Base-by-base conservation (phyloP, 768 basidiomycete species). In the Lentinula lateritia region DNA sequence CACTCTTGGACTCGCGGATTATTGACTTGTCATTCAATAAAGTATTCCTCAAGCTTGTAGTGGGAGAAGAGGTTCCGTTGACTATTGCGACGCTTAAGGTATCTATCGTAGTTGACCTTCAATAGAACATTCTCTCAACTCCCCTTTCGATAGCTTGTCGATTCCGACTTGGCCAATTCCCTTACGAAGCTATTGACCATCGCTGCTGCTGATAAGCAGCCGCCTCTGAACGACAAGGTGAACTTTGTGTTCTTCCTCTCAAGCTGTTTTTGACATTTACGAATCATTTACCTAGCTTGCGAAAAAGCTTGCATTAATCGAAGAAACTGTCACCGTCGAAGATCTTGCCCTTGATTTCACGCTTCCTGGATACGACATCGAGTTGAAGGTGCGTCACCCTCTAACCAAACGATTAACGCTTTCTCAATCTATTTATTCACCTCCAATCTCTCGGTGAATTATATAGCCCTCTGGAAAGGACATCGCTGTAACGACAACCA, bases 281-380 rank as follows among this genome's bases (percentile, higher is more conserved):
- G 20, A 34, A 23, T 16, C 58, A 64, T 20, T 34, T 6, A 9
- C 50, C 2, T 60, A 87, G 81, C 73, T 86, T 32, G 75, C 79
- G 52, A 79, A 81, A 62, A 87, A 88, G 67, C 74, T 85, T 52
- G 78, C 81, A 50, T 69, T 80, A 64, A 78, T 85, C 71, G 83
- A 52, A 52, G 58, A 88, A 70, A 74, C 85, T 62, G 78, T 90
- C 41, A 85, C 80, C 20, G 78, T 98, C 16, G 90, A 92, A 64
- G 95, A 98, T 69, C 83, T 99, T 38, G 86, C 90, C 0, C 83
- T 99, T 18, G 97, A 99, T 75, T 99, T 98, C 73, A 98, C 96
- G 7, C 80, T 98, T 16, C 97, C 97, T 8, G 97, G 97, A 13
- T 95, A 96, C 70, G 88, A 95, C 69, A 90, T 98, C 61, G 93